Evolutionary conservation across 495 filamentous ascomycete genomes (phyloP), one percentile per base, ranked within the genome.

Genomic region (Polyplosphaeria fusca): DNA sequence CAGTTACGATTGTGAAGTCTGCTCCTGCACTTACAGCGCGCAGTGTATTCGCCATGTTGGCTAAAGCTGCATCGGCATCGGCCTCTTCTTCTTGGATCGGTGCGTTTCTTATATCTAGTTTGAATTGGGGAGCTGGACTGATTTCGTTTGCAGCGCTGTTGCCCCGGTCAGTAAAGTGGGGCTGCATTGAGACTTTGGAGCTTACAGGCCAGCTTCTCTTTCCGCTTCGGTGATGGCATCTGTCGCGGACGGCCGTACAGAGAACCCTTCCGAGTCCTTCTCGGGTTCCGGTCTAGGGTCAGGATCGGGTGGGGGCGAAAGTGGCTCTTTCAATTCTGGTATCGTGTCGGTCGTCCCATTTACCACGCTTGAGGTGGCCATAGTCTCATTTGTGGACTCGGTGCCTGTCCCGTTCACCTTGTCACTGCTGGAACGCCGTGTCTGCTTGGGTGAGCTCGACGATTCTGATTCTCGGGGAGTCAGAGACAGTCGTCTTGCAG

Each of bases 61-160:
- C 88, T 66, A 96, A 77, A 1, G 94, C 93, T 39, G 87, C 86
- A 70, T 93, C 84, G 2, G 89, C 89, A 68, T 95, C 89, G 50
- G 78, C 83, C 61, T 92, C 88, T 68, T 97, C 93, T 71, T 98
- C 93, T 19, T 84, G 84, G 52, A 99, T 94, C 1, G 95, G 92
- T 55, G 94, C 87, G 60, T 89, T 91, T 58, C 89, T 80, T 59
- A 99, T 99, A 55, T 86, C 93, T 23, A 99, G 74, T 68, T 93
- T 97, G 73, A 95, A 87, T 52, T 86, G 78, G 23, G 82, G 77
- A 18, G 56, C 28, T 1, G 39, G 45, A 16, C 45, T 47, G 28
- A 23, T 51, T 39, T 67, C 61, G 37, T 39, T 54, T n/a, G 57
- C 30, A 3, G 24, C 38, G 3, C 46, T 65, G 22, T 5, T n/a